Percentiles rank a stretch among this genome's conserved stretches.
Evolutionary conservation across 768 basidiomycete genomes (phyloP).

Genomic region (Serendipita sp.): DNA sequence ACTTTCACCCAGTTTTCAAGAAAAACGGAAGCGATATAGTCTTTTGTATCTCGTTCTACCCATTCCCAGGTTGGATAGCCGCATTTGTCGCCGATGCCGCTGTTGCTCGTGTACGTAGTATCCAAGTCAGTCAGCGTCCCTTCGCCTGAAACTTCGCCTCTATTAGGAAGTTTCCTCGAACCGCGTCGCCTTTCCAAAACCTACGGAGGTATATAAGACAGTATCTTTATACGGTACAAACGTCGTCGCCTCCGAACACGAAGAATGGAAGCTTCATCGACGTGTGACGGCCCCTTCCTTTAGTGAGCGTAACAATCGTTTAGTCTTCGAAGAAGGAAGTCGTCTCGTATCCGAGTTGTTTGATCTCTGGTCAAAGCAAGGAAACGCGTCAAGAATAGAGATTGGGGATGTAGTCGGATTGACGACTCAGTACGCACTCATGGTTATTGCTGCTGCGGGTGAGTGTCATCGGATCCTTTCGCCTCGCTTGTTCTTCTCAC

Average conservation of each 20-base stretch:
- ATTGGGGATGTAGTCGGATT: not conserved
- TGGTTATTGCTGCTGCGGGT: slow-evolving; percentile 24
- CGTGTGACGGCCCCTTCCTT: not conserved
- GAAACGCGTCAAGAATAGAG: not conserved
- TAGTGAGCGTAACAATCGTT: slow-evolving; percentile 20
- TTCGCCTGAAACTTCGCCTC: too few relatives aligned
- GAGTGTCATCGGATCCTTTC: too few relatives aligned
- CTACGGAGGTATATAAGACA: not conserved
- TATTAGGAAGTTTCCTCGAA: not conserved
- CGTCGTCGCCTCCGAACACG: slow-evolving; percentile 1
- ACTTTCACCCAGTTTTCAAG: not conserved
- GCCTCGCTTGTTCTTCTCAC: too few relatives aligned
- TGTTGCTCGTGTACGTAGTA: not conserved
- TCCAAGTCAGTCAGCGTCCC: not conserved
- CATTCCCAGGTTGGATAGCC: not conserved
- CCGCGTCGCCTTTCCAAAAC: slow-evolving; percentile 1
- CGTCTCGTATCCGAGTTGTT: slow-evolving; percentile 29
- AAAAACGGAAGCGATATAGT: not conserved
- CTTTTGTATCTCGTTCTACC: not conserved
- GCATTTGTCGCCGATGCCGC: not conserved
- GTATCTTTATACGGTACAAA: not conserved
- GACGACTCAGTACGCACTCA: not conserved
- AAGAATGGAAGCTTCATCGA: not conserved
- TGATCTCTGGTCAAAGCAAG: not conserved
- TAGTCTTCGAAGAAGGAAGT: slow-evolving; percentile 34